Conservation (phyloP, 2,329 filamentous ascomycete species). For the Sclerotiophoma versabilis region DNA sequence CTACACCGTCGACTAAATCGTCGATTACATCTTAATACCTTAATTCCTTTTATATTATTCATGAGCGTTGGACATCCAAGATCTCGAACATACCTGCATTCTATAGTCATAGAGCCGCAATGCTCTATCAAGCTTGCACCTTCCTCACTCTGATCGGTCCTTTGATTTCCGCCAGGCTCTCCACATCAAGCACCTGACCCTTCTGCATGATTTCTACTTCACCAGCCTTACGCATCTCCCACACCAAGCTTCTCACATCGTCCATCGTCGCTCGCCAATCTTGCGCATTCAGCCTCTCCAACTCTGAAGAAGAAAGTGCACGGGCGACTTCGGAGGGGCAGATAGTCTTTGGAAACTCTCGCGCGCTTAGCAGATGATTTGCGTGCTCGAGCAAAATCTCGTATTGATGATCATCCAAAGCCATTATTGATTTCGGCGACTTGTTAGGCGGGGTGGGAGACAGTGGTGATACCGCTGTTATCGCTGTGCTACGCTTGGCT, state of each 20-base stretch:
- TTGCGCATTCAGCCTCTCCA: constrained; percentile 34
- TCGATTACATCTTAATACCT: background rate
- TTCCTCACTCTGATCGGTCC: constrained; percentile 57
- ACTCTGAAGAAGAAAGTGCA: constrained; percentile 51
- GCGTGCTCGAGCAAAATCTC: constrained; percentile 29
- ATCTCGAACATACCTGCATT: constrained; percentile 3
- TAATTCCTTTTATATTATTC: background rate
- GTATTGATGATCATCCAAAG: constrained; percentile 26
- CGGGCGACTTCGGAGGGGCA: constrained; percentile 62
- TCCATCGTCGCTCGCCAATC: constrained; percentile 60
- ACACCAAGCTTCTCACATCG: constrained; percentile 51
- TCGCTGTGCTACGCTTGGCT: constrained; percentile 11
- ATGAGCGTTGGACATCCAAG: background rate
- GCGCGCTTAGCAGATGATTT: constrained; percentile 36
- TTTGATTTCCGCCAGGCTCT: constrained; percentile 48
- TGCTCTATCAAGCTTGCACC: constrained; percentile 5
- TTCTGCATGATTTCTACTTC: constrained; percentile 59
- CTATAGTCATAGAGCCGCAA: constrained; percentile 2
- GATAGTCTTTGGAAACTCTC: constrained; percentile 58
- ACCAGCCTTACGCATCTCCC: constrained; percentile 51
- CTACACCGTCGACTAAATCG: constrained; percentile 12
- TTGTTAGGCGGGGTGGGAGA: background rate
- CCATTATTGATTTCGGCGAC: constrained; percentile 30
- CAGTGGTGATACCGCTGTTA: constrained; percentile 1
- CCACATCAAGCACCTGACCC: constrained; percentile 50